Percentiles rank a stretch among this genome's conserved stretches.
Conservation (phyloP, 2,329 filamentous ascomycete genomes). For the Colletotrichum sp. region DNA sequence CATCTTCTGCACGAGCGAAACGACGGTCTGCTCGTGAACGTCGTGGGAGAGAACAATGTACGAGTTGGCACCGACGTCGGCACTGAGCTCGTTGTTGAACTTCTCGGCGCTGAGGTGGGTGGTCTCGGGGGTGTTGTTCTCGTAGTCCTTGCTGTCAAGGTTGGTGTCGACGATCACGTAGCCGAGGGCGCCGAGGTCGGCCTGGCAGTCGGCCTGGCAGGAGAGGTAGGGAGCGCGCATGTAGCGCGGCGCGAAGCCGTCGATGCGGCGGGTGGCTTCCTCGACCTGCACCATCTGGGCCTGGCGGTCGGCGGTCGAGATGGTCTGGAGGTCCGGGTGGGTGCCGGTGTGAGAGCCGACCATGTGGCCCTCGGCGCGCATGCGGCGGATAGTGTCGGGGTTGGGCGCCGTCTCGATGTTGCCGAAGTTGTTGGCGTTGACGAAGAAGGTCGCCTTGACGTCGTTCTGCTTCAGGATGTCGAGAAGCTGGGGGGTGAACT, state of each 20-base stretch:
- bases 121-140: slow-evolving; percentile 52
- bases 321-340: slow-evolving; percentile 45
- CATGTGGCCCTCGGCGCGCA: slow-evolving; percentile 47
- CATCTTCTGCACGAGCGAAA: slow-evolving; percentile 35
- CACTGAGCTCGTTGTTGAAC: slow-evolving; percentile 30
- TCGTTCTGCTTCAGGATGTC: slow-evolving; percentile 35
- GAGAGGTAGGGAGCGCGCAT: slow-evolving; percentile 51
- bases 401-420: slow-evolving; percentile 46
- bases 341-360: slow-evolving; percentile 44
- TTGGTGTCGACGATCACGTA: slow-evolving; percentile 64
- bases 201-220: slow-evolving; percentile 32
- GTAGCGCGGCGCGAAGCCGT: slow-evolving; percentile 46
- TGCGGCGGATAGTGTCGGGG: slow-evolving; percentile 41
- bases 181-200: slow-evolving; percentile 37
- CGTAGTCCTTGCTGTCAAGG: slow-evolving; percentile 66
- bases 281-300: slow-evolving; percentile 50
- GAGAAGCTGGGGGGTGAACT: slow-evolving; percentile 46
- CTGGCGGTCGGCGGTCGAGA: slow-evolving; percentile 36
- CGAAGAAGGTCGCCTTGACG: slow-evolving; percentile 46
- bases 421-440: slow-evolving; percentile 44
- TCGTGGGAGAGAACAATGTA: slow-evolving; percentile 61
- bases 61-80: slow-evolving; percentile 26
- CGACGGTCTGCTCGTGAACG: slow-evolving; percentile 44
- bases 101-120: slow-evolving; percentile 51
- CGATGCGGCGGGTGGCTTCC: slow-evolving; percentile 45